Conservation (phyloP, 768 basidiomycete species). For the Mycena vitilis region DNA sequence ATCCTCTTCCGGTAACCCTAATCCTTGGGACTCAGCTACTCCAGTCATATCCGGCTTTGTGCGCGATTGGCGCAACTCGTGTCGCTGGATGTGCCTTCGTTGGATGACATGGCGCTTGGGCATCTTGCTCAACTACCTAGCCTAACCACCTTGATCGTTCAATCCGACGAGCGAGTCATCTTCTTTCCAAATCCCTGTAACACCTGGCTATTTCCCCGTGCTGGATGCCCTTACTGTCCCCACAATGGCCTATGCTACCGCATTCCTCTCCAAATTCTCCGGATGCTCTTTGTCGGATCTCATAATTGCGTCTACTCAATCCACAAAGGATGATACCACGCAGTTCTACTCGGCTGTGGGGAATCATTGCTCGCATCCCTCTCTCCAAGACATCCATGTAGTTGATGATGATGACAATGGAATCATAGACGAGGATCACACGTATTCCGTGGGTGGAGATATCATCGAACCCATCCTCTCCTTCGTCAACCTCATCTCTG, state of each 20-base stretch:
- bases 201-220: neutral
- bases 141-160: neutral
- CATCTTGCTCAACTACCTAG: constrained; percentile 14
- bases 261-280: neutral
- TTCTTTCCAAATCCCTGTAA: neutral
- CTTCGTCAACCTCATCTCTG: neutral
- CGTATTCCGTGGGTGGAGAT: neutral
- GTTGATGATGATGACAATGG: neutral
- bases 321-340: neutral
- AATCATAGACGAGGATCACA: neutral
- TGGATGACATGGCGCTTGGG: neutral
- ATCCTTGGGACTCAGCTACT: neutral
- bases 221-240: neutral
- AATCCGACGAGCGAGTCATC: neutral
- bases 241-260: neutral
- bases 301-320: neutral
- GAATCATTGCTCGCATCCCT: neutral
- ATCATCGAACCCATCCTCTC: neutral
- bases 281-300: neutral
- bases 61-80: neutral
- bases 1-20: neutral
- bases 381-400: neutral
- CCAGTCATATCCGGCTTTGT: constrained; percentile 1
- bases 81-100: neutral
- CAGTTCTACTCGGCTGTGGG: constrained; percentile 2